A percentile compares a stretch with the other conserved stretches of the same genome.
Conservation (phyloP, 495 filamentous ascomycete species). For the Talaromyces stipitatus region DNA sequence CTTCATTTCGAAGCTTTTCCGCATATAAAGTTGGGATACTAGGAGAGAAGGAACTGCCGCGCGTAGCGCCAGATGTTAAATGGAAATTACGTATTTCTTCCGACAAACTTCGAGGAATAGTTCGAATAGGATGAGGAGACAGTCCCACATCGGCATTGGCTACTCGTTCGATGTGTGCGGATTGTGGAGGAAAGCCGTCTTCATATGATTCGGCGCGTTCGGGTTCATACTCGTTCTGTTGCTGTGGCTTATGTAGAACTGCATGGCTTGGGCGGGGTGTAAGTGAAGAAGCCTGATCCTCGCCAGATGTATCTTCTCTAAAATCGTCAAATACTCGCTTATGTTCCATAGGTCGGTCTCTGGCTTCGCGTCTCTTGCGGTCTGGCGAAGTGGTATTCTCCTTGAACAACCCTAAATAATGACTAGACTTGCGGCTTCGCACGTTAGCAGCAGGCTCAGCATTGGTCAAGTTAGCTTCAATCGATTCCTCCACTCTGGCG, state of each 20-base stretch:
- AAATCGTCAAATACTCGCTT: background rate
- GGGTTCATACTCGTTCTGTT: conserved; percentile 48
- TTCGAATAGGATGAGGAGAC: conserved; percentile 4
- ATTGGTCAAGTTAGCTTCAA: conserved; percentile 71
- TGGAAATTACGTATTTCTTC: conserved; percentile 57
- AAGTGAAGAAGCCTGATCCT: background rate
- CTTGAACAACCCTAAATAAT: conserved; percentile 87
- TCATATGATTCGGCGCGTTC: conserved; percentile 65
- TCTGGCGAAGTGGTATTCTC: conserved; percentile 63
- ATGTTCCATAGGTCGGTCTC: background rate
- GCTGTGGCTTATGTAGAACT: background rate
- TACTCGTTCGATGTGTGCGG: background rate
- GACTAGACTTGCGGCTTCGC: conserved; percentile 88
- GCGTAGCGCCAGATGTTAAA: conserved; percentile 45
- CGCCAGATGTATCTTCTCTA: background rate
- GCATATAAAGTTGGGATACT: conserved; percentile 44
- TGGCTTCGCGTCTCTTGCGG: conserved; percentile 33
- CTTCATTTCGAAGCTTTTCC: conserved; percentile 20
- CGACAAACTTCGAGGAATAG: conserved; percentile 43
- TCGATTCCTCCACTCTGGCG: conserved; percentile 66
- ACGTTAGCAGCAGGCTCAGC: conserved; percentile 64
- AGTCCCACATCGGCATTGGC: background rate
- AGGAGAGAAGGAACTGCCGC: conserved; percentile 45
- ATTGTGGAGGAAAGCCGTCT: background rate
- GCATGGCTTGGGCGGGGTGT: conserved; percentile 5